A percentile compares a stretch with the other conserved stretches of the same genome.
These are phyloP conservation scores for Cytidiella melzeri DNA, from an alignment of 768 basidiomycete species.

Conservation along the genomic window DNA sequence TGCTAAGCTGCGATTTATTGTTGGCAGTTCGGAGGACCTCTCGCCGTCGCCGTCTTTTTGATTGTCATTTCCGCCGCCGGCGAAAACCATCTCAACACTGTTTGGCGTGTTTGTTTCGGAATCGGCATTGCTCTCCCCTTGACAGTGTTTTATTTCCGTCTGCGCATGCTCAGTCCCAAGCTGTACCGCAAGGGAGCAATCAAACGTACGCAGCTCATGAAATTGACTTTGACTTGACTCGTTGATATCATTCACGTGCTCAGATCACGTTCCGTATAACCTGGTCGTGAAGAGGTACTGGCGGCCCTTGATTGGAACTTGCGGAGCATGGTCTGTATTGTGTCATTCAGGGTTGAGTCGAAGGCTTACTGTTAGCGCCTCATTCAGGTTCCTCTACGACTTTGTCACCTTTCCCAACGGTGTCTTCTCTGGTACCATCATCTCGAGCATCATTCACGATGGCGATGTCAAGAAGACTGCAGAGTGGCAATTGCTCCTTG, in stretches of 20 bases:
- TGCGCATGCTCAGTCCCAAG: slow-evolving; percentile 64
- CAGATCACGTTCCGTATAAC: slow-evolving; percentile 53
- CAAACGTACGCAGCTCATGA: slow-evolving; percentile 39
- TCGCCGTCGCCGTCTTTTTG: slow-evolving; percentile 61
- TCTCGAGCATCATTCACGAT: slow-evolving; percentile 55
- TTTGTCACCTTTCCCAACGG: slow-evolving; percentile 73
- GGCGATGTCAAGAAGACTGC: slow-evolving; percentile 51
- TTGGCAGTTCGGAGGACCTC: slow-evolving; percentile 55
- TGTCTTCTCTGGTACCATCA: slow-evolving; percentile 61
- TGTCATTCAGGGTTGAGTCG: background rate
- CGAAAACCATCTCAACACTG: slow-evolving; percentile 50
- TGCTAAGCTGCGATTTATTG: no score
- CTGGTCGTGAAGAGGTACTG: slow-evolving; percentile 61
- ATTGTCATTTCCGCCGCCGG: slow-evolving; percentile 65
- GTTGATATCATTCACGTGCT: no score
- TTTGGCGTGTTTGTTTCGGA: slow-evolving; percentile 65
- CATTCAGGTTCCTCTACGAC: slow-evolving; percentile 60
- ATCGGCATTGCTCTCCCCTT: slow-evolving; percentile 58
- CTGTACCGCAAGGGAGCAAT: slow-evolving; percentile 62
- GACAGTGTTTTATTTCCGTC: slow-evolving; percentile 65
- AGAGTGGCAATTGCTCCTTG: slow-evolving; percentile 62
- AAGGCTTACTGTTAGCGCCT: background rate
- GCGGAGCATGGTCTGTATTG: slow-evolving; percentile 55
- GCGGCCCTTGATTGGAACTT: slow-evolving; percentile 63
- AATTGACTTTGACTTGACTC: background rate